Evolutionary conservation across 2,329 filamentous ascomycete genomes (phyloP), one percentile per base, ranked within the genome.

Genomic region (Diaporthe humulicola): DNA sequence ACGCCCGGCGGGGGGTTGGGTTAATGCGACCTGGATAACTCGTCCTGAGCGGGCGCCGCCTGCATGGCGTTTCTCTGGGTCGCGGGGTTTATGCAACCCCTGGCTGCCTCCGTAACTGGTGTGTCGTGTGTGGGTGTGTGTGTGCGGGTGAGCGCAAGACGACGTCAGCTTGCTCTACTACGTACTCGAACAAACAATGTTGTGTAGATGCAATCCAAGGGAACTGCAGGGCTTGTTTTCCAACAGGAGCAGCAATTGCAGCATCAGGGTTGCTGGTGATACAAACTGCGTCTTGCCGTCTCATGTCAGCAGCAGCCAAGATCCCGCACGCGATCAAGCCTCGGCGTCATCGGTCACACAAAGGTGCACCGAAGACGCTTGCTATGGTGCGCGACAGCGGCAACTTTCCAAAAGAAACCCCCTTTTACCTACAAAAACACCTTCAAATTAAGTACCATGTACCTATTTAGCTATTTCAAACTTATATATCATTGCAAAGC

Each of bases 271-370:
- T 42, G 6, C 22, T 38, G 45, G 61, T 52, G 33, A 54, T 19
- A 69, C 22, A 14, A 12, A 19, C 4, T 30, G 45, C 64, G 40
- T 14, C 33, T 28, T 54, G 5, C 38, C 64, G 64, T 69, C 48
- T 48, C 64, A 69, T 54, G 64, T 69, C 30, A 19, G 33, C 64
- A 69, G 45, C 64, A 54, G 48, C 45, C 64, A 54, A 54, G 33
- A 25, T 8, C 42, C 61, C 45, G 15, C 9, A 19, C 30, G 25
- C 14, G 38, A 17, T 12, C 14, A 8, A 67, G 42, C 42, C 61
- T 67, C 22, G 45, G 45, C 30, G 22, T 50, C 61, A 67, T 67
- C 61, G 42, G 42, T 10, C 57, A 22, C 8, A 33, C n/a, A 22
- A 28, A 54, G 25, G 6, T 17, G 50, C 28, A 2, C 28, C 52